Conservation (phyloP, 2,329 filamentous ascomycete species). For the Thielaviopsis euricoi region DNA sequence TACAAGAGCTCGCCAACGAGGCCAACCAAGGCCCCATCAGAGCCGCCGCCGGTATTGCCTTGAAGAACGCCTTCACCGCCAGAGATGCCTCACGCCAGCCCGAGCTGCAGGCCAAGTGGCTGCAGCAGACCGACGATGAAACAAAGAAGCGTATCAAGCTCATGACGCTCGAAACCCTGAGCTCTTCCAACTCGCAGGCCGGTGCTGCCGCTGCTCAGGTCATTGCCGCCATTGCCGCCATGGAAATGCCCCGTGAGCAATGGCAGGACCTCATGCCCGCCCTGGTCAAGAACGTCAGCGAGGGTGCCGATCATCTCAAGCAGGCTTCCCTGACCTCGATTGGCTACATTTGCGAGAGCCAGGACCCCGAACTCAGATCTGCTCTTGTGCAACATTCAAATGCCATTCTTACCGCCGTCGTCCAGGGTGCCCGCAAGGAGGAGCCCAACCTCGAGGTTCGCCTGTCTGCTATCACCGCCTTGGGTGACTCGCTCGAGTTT, state of each 20-base stretch:
- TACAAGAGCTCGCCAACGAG: conserved; percentile 88
- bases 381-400: conserved; percentile 80
- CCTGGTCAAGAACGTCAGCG: conserved; percentile 83
- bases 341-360: conserved; percentile 94
- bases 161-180: conserved; percentile 73
- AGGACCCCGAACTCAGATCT: conserved; percentile 71
- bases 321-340: conserved; percentile 91
- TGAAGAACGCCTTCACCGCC: conserved; percentile 96
- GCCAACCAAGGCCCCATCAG: conserved; percentile 67
- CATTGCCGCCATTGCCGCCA: conserved; percentile 82
- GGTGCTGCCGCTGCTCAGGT: conserved; percentile 87
- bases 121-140: conserved; percentile 61
- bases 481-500: conserved; percentile 94
- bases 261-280: conserved; percentile 84
- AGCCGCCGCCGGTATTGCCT: conserved; percentile 83
- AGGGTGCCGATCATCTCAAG: conserved; percentile 75
- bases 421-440: conserved; percentile 93
- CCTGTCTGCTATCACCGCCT: conserved; percentile 78
- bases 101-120: conserved; percentile 87
- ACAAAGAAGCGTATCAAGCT: conserved; percentile 82
- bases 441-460: conserved; percentile 84
- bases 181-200: conserved; percentile 62
- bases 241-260: conserved; percentile 84
- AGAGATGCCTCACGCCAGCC: conserved; percentile 77
- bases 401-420: conserved; percentile 91